A percentile compares a stretch with the other conserved stretches of the same genome.
Conservation (phyloP, 495 filamentous ascomycete genomes). For the Margaritispora aquatica region DNA sequence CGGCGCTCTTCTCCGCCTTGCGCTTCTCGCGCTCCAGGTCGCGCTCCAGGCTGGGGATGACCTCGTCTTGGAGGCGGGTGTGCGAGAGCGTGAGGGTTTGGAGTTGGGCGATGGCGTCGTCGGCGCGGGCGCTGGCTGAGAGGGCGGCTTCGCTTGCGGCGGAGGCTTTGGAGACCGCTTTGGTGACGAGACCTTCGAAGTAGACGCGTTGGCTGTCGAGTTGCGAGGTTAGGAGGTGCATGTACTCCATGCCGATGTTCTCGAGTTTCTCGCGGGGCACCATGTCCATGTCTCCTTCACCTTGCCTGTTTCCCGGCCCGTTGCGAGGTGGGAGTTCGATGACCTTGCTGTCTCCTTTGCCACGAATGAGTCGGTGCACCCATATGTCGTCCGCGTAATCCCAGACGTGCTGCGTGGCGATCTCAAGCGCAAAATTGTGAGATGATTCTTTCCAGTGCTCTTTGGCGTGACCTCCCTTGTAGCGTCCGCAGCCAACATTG, state of each 20-base stretch:
- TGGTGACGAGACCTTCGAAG: conserved; percentile 88
- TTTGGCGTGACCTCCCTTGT: conserved; percentile 90
- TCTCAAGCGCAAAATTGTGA: conserved; percentile 89
- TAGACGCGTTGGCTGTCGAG: conserved; percentile 88
- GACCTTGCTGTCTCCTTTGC: conserved; percentile 84
- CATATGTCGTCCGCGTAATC: conserved; percentile 94
- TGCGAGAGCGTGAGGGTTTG: conserved; percentile 49
- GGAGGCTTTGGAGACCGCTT: conserved; percentile 85
- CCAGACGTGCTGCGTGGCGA: conserved; percentile 92
- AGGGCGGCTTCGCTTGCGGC: conserved; percentile 63
- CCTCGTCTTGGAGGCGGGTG: conserved; percentile 47
- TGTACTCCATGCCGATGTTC: conserved; percentile 87
- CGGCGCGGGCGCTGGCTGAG: conserved; percentile 49
- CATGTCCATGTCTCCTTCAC: conserved; percentile 49
- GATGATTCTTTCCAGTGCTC: conserved; percentile 84
- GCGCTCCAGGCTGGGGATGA: conserved; percentile 38
- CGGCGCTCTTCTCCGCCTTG: conserved; percentile 62
- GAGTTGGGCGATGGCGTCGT: conserved; percentile 44
- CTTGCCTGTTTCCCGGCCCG: conserved; percentile 14
- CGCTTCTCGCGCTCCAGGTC: conserved; percentile 58
- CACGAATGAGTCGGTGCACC: conserved; percentile 90
- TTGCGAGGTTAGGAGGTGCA: conserved; percentile 84
- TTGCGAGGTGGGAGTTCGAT: conserved; percentile 62
- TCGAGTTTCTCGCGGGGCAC: conserved; percentile 90
- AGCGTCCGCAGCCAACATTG: conserved; percentile 86